A percentile compares a stretch with the other conserved stretches of the same genome.
Conservation (phyloP, 257 asterid species). For the Solanum raphanifolium region DNA sequence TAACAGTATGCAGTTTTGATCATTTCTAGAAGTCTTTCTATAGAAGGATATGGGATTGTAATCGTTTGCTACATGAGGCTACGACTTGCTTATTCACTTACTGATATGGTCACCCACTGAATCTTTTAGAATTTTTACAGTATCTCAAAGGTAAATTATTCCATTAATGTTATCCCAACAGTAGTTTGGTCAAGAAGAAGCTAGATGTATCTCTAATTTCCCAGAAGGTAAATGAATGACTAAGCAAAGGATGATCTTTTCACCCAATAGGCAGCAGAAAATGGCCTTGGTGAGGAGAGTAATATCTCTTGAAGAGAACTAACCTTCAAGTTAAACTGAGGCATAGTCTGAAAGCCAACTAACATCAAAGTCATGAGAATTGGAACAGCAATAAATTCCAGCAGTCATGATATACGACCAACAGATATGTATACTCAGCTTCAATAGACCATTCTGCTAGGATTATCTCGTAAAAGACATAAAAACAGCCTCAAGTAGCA, state of each 20-base stretch:
- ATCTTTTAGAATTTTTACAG: background rate
- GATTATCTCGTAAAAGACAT: constrained; percentile 2
- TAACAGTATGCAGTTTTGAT: background rate
- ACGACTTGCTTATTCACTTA: background rate
- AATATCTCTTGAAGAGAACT: background rate
- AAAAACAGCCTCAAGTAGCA: constrained; percentile 30
- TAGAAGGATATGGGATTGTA: background rate
- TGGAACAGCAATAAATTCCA: background rate
- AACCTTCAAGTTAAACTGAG: background rate
- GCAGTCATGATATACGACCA: background rate
- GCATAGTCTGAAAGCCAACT: background rate
- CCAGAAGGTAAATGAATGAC: background rate
- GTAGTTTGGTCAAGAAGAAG: background rate
- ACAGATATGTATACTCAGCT: background rate
- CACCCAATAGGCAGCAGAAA: background rate
- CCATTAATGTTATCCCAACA: background rate
- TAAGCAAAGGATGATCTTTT: background rate
- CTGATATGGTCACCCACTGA: background rate
- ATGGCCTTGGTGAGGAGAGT: background rate
- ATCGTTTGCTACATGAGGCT: background rate
- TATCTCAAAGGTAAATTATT: background rate
- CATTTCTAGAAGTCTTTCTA: background rate
- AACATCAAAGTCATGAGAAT: background rate
- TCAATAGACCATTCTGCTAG: constrained; percentile 23
- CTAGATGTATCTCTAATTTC: background rate